These are phyloP conservation scores for Aquilaria malaccensis DNA, from an alignment of 345 rosid species.

Conservation along the genomic window DNA sequence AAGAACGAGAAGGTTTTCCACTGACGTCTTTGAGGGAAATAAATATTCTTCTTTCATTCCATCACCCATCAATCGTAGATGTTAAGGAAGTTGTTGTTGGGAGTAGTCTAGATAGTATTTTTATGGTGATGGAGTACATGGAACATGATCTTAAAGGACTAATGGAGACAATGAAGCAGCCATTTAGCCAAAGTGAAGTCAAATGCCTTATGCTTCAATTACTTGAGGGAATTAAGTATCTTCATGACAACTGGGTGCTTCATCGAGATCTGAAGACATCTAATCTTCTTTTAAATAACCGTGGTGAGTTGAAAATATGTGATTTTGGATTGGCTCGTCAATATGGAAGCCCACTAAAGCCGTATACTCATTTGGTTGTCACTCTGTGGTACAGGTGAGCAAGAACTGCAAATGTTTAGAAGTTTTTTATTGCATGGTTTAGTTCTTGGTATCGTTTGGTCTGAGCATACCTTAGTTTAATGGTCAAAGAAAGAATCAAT, in stretches of 20 bases:
- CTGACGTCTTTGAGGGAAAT: slow-evolving; percentile 92
- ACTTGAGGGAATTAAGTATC: slow-evolving; percentile 86
- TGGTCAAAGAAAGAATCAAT: too few species aligned
- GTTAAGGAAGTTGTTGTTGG: slow-evolving; percentile 99
- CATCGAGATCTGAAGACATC: slow-evolving; percentile 98
- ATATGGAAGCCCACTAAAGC: slow-evolving; percentile 94
- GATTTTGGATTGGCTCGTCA: slow-evolving; percentile 99
- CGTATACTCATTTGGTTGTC: slow-evolving; percentile 97
- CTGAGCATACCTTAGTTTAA: too few species aligned
- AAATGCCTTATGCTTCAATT: slow-evolving; percentile 98
- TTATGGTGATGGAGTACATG: slow-evolving; percentile 99
- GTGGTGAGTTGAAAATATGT: slow-evolving; percentile 96
- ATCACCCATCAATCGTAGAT: slow-evolving; percentile 91
- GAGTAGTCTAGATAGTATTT: slow-evolving; percentile 87
- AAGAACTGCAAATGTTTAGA: not conserved
- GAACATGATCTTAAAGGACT: slow-evolving; percentile 96
- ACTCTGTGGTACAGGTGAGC: slow-evolving; percentile 99
- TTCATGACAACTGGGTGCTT: slow-evolving; percentile 99
- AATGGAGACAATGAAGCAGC: slow-evolving; percentile 97
- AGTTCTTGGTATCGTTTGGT: too few species aligned
- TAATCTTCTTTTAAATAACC: slow-evolving; percentile 85
- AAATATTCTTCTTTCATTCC: slow-evolving; percentile 93
- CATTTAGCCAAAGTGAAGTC: slow-evolving; percentile 98
- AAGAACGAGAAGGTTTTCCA: slow-evolving; percentile 99
- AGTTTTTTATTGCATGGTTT: not conserved